Evolutionary conservation across 306 rosid genomes (phyloP), one percentile per base, ranked within the genome.

Genomic region (Castanospermum australe): DNA sequence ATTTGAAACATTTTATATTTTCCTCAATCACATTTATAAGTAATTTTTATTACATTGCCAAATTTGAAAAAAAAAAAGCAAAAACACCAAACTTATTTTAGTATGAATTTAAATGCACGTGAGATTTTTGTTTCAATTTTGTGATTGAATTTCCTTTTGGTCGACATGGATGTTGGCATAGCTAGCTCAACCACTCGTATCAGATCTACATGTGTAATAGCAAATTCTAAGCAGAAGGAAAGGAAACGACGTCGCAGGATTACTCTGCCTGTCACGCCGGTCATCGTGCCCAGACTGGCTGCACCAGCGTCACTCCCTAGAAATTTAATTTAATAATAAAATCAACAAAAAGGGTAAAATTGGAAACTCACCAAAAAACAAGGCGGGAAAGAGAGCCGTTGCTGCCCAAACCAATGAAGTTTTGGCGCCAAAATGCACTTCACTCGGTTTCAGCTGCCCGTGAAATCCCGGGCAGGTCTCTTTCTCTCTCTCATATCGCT

Each of bases 341-440:
- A 76, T 59, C 20, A 59, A 28, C 24, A 67, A 73, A 44, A 84
- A 52, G 92, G 92, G 30, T 2, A 89, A 12, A 82, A 57, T 20
- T 17, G 88, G 61, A 73, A 81, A 44, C 35, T 7, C 13, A 0
- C 0, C 3, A 1, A 5, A 5, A 0, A 24, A 73, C 5, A 75
- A 65, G 89, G 99, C 98, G 99, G 99, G 98, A 93, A 90, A 79
- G 65, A 85, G 98, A 93, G 96, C 98, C 99, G 99, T 95, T 95
- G 98, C 54, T 44, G 20, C 77, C 84, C 24, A 76, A 87, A 82
- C 11, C 70, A 51, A 83, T 66, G 59, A 71, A 69, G 81, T 18
- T 83, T 88, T 85, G 83, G 91, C 89, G 91, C 91, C 84, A 86
- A 85, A 85, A 67, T 5, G 4, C 1, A 17, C n/a, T 79, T 88